Evolutionary conservation across 73 alveolate genomes (phyloP).

Genomic region (Paramecium octaurelia): DNA sequence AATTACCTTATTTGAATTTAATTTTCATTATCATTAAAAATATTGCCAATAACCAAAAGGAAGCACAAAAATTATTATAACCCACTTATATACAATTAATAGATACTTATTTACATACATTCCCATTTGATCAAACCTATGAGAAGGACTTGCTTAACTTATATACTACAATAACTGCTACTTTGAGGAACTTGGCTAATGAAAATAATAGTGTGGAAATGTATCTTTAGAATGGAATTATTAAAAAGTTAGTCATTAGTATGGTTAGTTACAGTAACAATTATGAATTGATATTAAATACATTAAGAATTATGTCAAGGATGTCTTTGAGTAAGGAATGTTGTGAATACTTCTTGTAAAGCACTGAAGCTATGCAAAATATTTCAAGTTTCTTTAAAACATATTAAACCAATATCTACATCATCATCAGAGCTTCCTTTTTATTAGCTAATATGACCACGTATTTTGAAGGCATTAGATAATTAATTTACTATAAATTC

Average conservation of each 20-base stretch:
- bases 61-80: not conserved
- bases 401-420: slow-evolving; percentile 45
- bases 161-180: slow-evolving; percentile 38
- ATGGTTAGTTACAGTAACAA: slow-evolving; percentile 33
- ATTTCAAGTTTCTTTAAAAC: slow-evolving; percentile 48
- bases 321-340: slow-evolving; percentile 58
- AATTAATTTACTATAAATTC: slow-evolving; percentile 38
- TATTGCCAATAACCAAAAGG: not conserved
- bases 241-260: slow-evolving; percentile 21
- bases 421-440: slow-evolving; percentile 56
- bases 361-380: slow-evolving; percentile 30
- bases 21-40: not conserved
- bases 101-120: slow-evolving; percentile 14
- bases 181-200: slow-evolving; percentile 51
- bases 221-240: slow-evolving; percentile 45
- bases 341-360: slow-evolving; percentile 7
- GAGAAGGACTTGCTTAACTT: slow-evolving; percentile 12
- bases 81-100: not conserved
- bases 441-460: slow-evolving; percentile 63
- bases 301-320: slow-evolving; percentile 61
- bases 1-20: not conserved
- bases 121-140: not conserved
- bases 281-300: slow-evolving; percentile 55
- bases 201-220: slow-evolving; percentile 30
- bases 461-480: slow-evolving; percentile 54